phyloP scores from a whole-genome alignment of 495 filamentous ascomycete species.

The Penicillium salamii region DNA sequence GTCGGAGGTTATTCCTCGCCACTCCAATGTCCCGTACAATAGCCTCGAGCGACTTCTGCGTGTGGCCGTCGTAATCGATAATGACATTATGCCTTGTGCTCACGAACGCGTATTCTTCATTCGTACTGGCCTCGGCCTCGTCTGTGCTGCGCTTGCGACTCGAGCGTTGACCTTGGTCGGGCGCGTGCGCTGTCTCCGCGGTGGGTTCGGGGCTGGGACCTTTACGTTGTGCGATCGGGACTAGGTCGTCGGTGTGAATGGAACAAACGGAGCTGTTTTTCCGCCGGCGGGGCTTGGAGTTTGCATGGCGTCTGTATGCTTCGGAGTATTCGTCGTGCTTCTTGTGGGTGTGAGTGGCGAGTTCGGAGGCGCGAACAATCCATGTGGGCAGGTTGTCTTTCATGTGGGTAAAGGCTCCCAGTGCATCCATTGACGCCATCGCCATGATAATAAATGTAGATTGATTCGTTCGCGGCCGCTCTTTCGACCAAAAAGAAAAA shows the following conservation, averaged over 20 bases:
- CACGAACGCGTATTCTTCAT: conserved; percentile 49
- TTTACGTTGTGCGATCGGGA: conserved; percentile 18
- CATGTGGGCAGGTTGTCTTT: conserved; percentile 63
- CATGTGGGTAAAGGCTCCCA: conserved; percentile 57
- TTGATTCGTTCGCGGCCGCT: not conserved
- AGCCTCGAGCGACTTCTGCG: conserved; percentile 75
- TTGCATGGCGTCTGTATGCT: conserved; percentile 34
- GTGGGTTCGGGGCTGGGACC: conserved; percentile 14
- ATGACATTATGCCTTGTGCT: conserved; percentile 77
- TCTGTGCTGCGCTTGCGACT: conserved; percentile 29
- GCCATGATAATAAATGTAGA: conserved; percentile 10
- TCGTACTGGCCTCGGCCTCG: conserved; percentile 30
- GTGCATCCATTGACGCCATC: conserved; percentile 54
- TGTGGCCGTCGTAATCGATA: conserved; percentile 84
- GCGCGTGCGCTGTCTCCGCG: conserved; percentile 6
- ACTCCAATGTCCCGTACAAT: conserved; percentile 75
- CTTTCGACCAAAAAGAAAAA: no score
- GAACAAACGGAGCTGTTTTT: conserved; percentile 50
- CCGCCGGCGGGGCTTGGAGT: conserved; percentile 28
- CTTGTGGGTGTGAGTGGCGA: conserved; percentile 63
- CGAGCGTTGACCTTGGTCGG: conserved; percentile 15
- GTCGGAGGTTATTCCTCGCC: conserved; percentile 78
- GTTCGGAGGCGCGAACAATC: conserved; percentile 64
- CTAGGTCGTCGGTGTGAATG: conserved; percentile 37
- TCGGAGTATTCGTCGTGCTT: conserved; percentile 65